These are phyloP conservation scores for Pyricularia pennisetigena DNA, from an alignment of 2,329 filamentous ascomycete genomes.

Conservation along the genomic window DNA sequence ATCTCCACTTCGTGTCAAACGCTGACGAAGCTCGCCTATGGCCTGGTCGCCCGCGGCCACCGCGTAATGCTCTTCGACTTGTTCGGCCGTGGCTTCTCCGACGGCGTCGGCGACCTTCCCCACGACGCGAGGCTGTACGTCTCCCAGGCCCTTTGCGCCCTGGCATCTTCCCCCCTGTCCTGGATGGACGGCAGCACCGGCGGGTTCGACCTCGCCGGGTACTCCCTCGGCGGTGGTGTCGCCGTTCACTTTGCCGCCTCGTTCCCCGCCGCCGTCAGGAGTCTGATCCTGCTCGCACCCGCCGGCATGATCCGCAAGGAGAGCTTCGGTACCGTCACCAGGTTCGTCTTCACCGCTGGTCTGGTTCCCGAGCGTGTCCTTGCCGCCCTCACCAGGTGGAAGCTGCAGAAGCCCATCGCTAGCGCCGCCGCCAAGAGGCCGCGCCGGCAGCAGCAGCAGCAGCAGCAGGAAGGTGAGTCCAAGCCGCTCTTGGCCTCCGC, in stretches of 20 bases:
- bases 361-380: conserved; percentile 43
- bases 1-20: conserved; percentile 76
- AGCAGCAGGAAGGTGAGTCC: background rate
- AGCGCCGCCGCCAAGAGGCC: conserved; percentile 12
- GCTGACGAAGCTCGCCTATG: conserved; percentile 55
- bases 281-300: conserved; percentile 69
- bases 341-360: conserved; percentile 44
- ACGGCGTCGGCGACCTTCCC: conserved; percentile 53
- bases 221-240: conserved; percentile 75
- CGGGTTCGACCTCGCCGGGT: conserved; percentile 62
- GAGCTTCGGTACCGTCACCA: conserved; percentile 38
- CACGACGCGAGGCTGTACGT: conserved; percentile 68
- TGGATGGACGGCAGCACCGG: conserved; percentile 49
- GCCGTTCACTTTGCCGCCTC: conserved; percentile 63
- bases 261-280: conserved; percentile 60
- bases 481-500: background rate
- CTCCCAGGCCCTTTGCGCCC: conserved; percentile 59
- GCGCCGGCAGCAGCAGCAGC: conserved; percentile 3
- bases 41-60: conserved; percentile 55
- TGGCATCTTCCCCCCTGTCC: conserved; percentile 58
- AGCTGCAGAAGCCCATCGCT: conserved; percentile 42
- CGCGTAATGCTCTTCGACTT: conserved; percentile 75
- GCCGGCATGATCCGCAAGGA: conserved; percentile 58
- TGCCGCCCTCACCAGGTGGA: conserved; percentile 32
- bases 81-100: conserved; percentile 59